Conservation (phyloP, 2,329 filamentous ascomycete species). For the Rhinocladiella mackenziei region DNA sequence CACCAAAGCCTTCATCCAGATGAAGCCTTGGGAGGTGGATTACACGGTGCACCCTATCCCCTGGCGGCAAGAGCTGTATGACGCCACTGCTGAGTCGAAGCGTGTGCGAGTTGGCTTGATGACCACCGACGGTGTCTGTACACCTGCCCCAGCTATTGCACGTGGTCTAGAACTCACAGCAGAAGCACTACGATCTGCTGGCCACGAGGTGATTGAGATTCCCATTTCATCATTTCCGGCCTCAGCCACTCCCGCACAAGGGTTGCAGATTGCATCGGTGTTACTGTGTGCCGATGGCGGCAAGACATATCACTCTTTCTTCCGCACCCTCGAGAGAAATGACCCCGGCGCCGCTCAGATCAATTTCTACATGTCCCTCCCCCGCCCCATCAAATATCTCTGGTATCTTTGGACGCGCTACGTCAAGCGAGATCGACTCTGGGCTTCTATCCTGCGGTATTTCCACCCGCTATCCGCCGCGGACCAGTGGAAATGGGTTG, state of each 20-base stretch:
- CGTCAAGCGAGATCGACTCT: conserved; percentile 67
- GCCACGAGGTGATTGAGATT: conserved; percentile 68
- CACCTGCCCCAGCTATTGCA: conserved; percentile 77
- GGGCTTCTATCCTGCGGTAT: conserved; percentile 70
- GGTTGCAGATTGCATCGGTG: conserved; percentile 69
- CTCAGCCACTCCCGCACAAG: conserved; percentile 72
- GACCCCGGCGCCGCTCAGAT: conserved; percentile 75
- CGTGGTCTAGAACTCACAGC: conserved; percentile 70
- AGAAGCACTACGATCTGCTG: conserved; percentile 62
- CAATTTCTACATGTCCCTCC: conserved; percentile 67
- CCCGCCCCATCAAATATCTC: conserved; percentile 71
- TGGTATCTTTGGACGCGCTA: conserved; percentile 90
- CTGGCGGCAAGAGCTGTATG: conserved; percentile 64
- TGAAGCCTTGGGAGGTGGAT: conserved; percentile 87
- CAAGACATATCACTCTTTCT: conserved; percentile 70
- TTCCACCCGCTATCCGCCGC: conserved; percentile 70
- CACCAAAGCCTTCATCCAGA: conserved; percentile 68
- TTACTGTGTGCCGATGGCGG: conserved; percentile 84
- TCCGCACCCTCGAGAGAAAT: conserved; percentile 72
- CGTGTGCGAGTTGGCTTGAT: conserved; percentile 71
- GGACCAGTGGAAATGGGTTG: conserved; percentile 79
- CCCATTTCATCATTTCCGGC: conserved; percentile 53
- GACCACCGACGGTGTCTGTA: conserved; percentile 74
- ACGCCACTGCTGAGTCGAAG: conserved; percentile 58
- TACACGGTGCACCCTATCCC: conserved; percentile 78